Base-by-base conservation (phyloP, 2,329 filamentous ascomycete genomes). In the Sporothrix curviconia region DNA sequence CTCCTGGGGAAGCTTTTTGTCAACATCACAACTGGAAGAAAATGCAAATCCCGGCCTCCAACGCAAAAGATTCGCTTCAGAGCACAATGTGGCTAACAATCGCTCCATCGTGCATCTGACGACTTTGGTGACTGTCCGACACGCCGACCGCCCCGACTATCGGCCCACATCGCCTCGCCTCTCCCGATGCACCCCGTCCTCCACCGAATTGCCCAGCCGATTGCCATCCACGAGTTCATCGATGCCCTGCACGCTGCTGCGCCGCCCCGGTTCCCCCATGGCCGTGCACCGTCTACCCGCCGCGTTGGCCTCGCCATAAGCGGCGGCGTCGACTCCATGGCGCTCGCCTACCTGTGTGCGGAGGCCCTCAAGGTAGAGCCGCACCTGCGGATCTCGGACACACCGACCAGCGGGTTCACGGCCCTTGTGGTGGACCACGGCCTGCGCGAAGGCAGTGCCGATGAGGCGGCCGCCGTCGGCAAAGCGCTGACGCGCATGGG, bases 271-370 rank as follows among this genome's bases (percentile, higher is more conserved):
- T 82, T 78, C 64, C 76, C 76, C 2, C 65, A 68, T 24, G 70
- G 69, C 17, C 70, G 71, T 42, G 64, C 63, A 39, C 65, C 67
- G 12, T 61, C 63, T 42, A 66, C 68, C 28, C 72, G 75, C 58
- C 69, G 67, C 7, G 71, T 81, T 63, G 76, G 80, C 55, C 75
- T 97, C 59, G 94, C 92, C 15, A 77, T 97, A 60, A 96, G 92
- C 67, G 94, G 94, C 24, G 94, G 94, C 7, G 89, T 94, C 39
- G 94, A 99, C 71, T 97, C 92, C n/a, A 99, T 97, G 92, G 92
- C 92, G 28, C 77, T 99, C 60, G 90, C 91, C 56, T 84, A 78
- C 60, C 79, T 97, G 36, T 89, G 88, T 68, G 78, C 77, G 50
- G 71, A 75, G 46, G 65, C 80, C 36, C 70, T 37, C 68, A 60